These are phyloP conservation scores for Macaranga tanarius DNA, from an alignment of 441 rosid genomes.

Conservation along the genomic window DNA sequence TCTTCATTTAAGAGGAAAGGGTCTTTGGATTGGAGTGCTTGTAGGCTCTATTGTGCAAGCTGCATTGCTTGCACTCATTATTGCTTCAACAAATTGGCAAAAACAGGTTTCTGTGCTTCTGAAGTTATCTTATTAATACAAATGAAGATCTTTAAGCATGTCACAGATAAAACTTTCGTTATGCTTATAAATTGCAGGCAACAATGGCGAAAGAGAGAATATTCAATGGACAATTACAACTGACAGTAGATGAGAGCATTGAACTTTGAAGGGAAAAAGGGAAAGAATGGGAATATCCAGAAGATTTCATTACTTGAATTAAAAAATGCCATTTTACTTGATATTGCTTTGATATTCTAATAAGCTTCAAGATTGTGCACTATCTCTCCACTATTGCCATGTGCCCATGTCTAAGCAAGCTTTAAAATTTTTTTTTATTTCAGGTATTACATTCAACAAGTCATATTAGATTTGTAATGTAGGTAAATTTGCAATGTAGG, in stretches of 20 bases:
- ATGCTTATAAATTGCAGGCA: constrained; percentile 19
- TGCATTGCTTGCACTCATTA: constrained; percentile 31
- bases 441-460: no score
- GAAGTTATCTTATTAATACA: neutral
- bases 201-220: constrained; percentile 23
- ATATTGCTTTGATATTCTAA: no score
- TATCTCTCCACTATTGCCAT: no score
- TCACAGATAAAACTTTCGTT: neutral
- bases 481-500: no score
- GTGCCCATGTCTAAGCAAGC: no score
- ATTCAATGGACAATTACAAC: constrained; percentile 1
- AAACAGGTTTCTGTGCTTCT: constrained; percentile 36
- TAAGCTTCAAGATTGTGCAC: no score
- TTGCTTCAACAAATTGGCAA: constrained; percentile 41
- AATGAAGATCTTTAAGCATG: neutral
- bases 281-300: neutral
- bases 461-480: no score
- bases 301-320: neutral
- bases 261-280: constrained; percentile 1
- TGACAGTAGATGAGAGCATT: neutral
- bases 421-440: no score
- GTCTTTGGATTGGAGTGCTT: constrained; percentile 57
- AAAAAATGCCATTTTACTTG: neutral
- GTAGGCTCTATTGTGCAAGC: constrained; percentile 38
- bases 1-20: constrained; percentile 40